Base-by-base conservation (phyloP, 495 filamentous ascomycete genomes). In the Penicillium fimorum region DNA sequence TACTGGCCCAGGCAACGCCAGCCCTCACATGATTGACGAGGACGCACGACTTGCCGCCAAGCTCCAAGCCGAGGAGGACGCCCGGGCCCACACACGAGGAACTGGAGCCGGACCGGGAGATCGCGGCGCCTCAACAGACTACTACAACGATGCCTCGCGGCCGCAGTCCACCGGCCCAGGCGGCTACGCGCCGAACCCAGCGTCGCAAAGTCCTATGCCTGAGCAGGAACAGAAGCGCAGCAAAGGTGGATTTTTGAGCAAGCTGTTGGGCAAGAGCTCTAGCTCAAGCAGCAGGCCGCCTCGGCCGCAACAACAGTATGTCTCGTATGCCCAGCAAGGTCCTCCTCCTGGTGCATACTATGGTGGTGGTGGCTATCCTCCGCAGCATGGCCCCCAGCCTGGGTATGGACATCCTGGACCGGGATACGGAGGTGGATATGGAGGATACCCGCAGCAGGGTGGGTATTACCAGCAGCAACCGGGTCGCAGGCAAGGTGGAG, bases 51-150 rank as follows among this genome's bases (percentile, higher is more conserved):
- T 91, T 2, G 91, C 92, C 9, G 82, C 87, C 18, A 82, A 86
- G 58, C 77, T 96, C 13, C 91, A 96, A 63, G 90, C 85, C 25
- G 88, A 95, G 63, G 90, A 95, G 72, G 79, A 95, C 58, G 86
- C 83, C 0, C 82, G 84, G 13, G 83, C 75, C 7, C 68, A 73
- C 30, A 59, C 58, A 33, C 40, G 57, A 54, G 55, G 59, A 41
- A 20, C 20, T 15, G 33, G 33, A 15, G 12, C 48, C 24, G 50
- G 37, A 40, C 1, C 55, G 45, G 60, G 42, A 15, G 37, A 47
- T 30, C 56, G 57, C n/a, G 62, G 80, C 18, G 72, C 76, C 1
- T 67, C 78, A 12, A 59, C 76, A 25, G 62, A 65, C 20, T 85
- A 79, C 57, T 84, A 84, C 68, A 63, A 50, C 43, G 56, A 64